Evolutionary conservation across 495 filamentous ascomycete species (phyloP).

Genomic region (Aspergillus ostianus): DNA sequence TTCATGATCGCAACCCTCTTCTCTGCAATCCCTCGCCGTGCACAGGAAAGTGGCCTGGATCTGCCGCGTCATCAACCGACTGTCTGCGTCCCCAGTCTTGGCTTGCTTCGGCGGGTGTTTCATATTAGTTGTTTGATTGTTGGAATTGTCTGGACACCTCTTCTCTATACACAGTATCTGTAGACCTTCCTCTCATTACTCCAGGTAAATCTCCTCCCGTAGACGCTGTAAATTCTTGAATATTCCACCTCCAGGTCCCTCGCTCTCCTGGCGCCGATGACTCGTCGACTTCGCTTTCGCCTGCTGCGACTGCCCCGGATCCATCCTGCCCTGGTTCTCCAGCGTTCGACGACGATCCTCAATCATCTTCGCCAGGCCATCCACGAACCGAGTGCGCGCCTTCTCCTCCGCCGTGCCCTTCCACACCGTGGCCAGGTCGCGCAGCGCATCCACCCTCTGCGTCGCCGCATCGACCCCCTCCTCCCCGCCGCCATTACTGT

Average conservation of each 20-base stretch:
- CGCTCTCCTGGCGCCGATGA: slow-evolving; percentile 41
- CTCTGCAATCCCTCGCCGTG: too few relatives aligned
- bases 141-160: background rate
- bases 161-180: background rate
- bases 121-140: slow-evolving; percentile 6
- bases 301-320: slow-evolving; percentile 23
- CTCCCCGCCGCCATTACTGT: slow-evolving; percentile 40
- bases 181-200: slow-evolving; percentile 25
- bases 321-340: slow-evolving; percentile 53
- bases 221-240: slow-evolving; percentile 78
- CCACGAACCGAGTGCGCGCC: slow-evolving; percentile 76
- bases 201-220: slow-evolving; percentile 67
- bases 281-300: slow-evolving; percentile 13
- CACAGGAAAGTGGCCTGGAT: background rate
- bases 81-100: slow-evolving; percentile 11
- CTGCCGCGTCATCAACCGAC: slow-evolving; percentile 17
- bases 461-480: slow-evolving; percentile 64
- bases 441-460: slow-evolving; percentile 67
- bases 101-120: slow-evolving; percentile 8
- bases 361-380: slow-evolving; percentile 63
- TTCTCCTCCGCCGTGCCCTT: slow-evolving; percentile 92
- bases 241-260: slow-evolving; percentile 65
- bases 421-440: slow-evolving; percentile 75
- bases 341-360: slow-evolving; percentile 55
- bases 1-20: too few relatives aligned